Percentiles rank a stretch among this genome's conserved stretches.
These are phyloP conservation scores for Rhododendron vialii DNA, from an alignment of 148 eudicot species.

Conservation along the genomic window DNA sequence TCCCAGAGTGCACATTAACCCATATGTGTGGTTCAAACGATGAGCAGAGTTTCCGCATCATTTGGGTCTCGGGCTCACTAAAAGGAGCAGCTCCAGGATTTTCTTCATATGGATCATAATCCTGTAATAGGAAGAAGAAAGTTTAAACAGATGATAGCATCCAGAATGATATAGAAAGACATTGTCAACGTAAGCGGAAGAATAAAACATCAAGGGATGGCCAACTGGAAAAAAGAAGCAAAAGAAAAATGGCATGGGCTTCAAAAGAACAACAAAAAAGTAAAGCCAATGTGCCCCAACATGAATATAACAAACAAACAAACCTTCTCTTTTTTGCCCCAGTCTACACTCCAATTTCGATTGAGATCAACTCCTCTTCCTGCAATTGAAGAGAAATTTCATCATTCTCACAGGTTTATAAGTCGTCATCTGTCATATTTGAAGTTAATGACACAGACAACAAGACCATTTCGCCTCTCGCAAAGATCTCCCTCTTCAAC, in stretches of 20 bases:
- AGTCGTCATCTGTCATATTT: constrained; percentile 2
- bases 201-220: background rate
- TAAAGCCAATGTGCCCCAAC: background rate
- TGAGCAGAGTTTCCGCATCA: constrained; percentile 70
- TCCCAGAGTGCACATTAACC: constrained; percentile 98
- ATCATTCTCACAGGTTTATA: constrained; percentile 10
- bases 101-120: constrained; percentile 95
- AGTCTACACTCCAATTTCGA: constrained; percentile 98
- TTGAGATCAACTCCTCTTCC: constrained; percentile 99
- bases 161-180: background rate
- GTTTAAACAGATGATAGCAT: constrained; percentile 4
- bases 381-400: constrained; percentile 31
- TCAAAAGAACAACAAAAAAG: background rate
- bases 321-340: constrained; percentile 99
- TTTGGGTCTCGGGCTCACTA: constrained; percentile 93
- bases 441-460: constrained; percentile 9
- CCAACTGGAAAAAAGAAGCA: background rate
- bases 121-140: constrained; percentile 32
- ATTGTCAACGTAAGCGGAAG: background rate
- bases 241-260: background rate
- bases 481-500: constrained; percentile 95
- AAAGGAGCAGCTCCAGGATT: constrained; percentile 87
- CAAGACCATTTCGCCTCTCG: constrained; percentile 89
- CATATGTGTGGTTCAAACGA: constrained; percentile 93
- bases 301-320: background rate